Evolutionary conservation across 345 rosid species (phyloP).

Genomic region (Bretschneidera sinensis): DNA sequence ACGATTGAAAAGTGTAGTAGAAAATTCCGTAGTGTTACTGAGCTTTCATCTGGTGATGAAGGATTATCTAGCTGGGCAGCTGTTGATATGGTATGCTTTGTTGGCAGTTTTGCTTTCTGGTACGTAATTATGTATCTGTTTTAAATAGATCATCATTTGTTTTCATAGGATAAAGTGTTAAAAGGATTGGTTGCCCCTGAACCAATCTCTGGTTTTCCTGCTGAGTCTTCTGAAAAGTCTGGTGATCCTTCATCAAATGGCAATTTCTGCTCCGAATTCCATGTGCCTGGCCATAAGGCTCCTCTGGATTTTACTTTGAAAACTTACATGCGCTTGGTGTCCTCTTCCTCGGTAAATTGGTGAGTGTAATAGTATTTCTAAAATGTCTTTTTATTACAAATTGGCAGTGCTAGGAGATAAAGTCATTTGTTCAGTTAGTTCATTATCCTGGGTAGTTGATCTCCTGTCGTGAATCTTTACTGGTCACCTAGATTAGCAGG

Average conservation of each 20-base stretch:
- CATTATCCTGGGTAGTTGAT: background rate
- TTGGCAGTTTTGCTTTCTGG: conserved; percentile 10
- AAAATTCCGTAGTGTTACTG: conserved; percentile 71
- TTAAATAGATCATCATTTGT: conserved; percentile 12
- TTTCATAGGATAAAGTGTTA: no score
- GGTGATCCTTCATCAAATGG: conserved; percentile 34
- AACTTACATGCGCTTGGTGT: conserved; percentile 55
- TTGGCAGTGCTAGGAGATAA: background rate
- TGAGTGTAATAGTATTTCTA: no score
- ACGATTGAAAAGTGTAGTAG: conserved; percentile 50
- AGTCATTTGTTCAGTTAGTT: background rate
- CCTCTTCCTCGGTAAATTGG: conserved; percentile 57
- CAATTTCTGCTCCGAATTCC: conserved; percentile 46
- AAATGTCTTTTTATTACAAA: background rate
- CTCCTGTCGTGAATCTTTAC: background rate
- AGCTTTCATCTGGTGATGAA: conserved; percentile 67
- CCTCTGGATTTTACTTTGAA: conserved; percentile 92
- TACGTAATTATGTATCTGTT: conserved; percentile 7
- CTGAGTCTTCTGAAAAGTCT: conserved; percentile 34
- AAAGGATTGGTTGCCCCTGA: conserved; percentile 54
- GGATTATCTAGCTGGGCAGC: conserved; percentile 36
- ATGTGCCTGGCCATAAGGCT: conserved; percentile 48
- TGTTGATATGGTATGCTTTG: conserved; percentile 77
- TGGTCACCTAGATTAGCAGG: background rate
- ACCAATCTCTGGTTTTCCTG: conserved; percentile 28